Evolutionary conservation across 2,329 filamentous ascomycete genomes (phyloP).

Genomic region (Aspergillus felis): DNA sequence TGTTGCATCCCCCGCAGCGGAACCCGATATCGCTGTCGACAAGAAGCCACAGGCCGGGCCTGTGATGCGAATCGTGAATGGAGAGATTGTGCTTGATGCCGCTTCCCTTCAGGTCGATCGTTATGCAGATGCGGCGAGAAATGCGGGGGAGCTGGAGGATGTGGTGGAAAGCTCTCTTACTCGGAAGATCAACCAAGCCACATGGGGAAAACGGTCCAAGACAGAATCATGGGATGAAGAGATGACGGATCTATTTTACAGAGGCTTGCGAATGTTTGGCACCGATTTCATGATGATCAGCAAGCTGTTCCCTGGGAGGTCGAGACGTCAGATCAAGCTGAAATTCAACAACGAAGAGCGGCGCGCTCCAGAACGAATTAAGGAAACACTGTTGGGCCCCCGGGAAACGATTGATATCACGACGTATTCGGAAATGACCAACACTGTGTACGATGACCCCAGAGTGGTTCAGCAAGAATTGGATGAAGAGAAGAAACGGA

Average conservation of each 20-base stretch:
- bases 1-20: constrained; percentile 17
- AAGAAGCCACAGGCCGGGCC: constrained; percentile 38
- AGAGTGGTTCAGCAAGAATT: constrained; percentile 38
- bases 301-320: constrained; percentile 57
- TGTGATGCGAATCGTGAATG: constrained; percentile 53
- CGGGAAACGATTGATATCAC: constrained; percentile 42
- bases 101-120: constrained; percentile 52
- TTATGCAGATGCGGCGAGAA: constrained; percentile 49
- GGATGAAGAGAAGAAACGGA: constrained; percentile 43
- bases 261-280: constrained; percentile 59
- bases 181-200: constrained; percentile 44
- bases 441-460: constrained; percentile 41
- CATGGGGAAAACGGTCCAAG: constrained; percentile 49
- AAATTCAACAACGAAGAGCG: constrained; percentile 63
- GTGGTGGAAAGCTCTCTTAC: constrained; percentile 46
- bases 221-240: constrained; percentile 55
- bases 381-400: constrained; percentile 47
- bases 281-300: constrained; percentile 64
- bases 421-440: constrained; percentile 45
- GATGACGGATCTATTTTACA: constrained; percentile 59
- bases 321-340: constrained; percentile 59
- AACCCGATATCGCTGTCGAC: constrained; percentile 17
- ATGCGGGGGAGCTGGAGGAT: constrained; percentile 44
- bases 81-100: constrained; percentile 53
- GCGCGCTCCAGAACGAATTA: constrained; percentile 51